phyloP scores from a whole-genome alignment of 495 filamentous ascomycete genomes.

The Xylaria intraflava region DNA sequence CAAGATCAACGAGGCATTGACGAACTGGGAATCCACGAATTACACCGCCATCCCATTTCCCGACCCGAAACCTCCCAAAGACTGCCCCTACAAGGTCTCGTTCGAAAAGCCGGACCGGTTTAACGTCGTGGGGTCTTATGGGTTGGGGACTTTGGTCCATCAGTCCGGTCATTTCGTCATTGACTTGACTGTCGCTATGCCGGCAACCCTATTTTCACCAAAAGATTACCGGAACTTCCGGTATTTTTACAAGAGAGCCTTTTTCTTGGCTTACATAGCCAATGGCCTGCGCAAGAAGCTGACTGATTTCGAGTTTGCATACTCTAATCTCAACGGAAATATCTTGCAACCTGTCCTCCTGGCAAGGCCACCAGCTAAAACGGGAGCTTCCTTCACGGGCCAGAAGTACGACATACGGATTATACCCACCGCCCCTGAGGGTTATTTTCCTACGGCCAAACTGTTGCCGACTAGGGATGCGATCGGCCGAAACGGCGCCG shows the following conservation, averaged over 20 bases:
- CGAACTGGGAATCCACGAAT: conserved; percentile 56
- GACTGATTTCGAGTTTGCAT: conserved; percentile 51
- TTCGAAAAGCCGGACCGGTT: conserved; percentile 70
- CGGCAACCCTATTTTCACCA: conserved; percentile 70
- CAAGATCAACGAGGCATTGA: conserved; percentile 60
- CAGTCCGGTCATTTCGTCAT: conserved; percentile 51
- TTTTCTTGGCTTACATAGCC: conserved; percentile 77
- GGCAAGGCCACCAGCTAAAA: conserved; percentile 22
- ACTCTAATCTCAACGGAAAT: conserved; percentile 69
- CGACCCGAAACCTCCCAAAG: conserved; percentile 61
- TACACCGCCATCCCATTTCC: conserved; percentile 74
- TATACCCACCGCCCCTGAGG: conserved; percentile 60
- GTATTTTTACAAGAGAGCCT: conserved; percentile 92
- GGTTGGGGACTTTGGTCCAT: conserved; percentile 64
- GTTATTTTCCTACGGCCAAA: conserved; percentile 60
- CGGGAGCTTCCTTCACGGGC: conserved; percentile 15
- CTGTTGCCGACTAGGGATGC: conserved; percentile 65
- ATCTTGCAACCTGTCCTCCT: conserved; percentile 65
- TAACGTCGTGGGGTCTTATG: conserved; percentile 86
- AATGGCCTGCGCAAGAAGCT: conserved; percentile 55
- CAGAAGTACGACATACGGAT: conserved; percentile 60
- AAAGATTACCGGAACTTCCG: conserved; percentile 92
- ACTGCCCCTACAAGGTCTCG: conserved; percentile 71
- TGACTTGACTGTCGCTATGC: conserved; percentile 84
- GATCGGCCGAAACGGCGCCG: conserved; percentile 46